phyloP scores from a whole-genome alignment of 441 rosid genomes.

The Gossypium aridum region DNA sequence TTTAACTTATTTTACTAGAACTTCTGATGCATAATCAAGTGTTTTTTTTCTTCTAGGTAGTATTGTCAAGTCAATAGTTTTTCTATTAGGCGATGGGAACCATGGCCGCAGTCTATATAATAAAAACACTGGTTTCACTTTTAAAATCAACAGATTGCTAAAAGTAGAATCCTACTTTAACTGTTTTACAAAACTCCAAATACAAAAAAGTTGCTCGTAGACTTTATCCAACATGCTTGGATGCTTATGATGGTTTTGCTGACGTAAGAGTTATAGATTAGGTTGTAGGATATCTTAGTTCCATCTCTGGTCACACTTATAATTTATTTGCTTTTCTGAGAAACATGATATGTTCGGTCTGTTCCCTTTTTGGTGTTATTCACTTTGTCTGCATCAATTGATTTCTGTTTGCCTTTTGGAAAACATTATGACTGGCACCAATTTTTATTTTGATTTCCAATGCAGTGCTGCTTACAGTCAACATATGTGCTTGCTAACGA shows the following conservation, averaged over 20 bases:
- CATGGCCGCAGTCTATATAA: not conserved
- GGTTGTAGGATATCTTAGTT: constrained; percentile 2
- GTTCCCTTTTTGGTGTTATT: not conserved
- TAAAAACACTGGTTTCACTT: not conserved
- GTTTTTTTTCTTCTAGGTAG: not conserved
- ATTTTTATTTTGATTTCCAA: constrained; percentile 10
- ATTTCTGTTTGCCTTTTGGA: constrained; percentile 4
- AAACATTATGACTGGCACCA: constrained; percentile 1
- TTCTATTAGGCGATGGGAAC: not conserved
- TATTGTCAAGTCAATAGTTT: not conserved
- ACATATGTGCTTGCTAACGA: constrained; percentile 89
- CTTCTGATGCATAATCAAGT: not conserved
- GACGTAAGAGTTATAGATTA: not conserved
- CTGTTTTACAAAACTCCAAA: not conserved
- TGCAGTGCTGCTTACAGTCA: constrained; percentile 90
- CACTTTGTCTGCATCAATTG: not conserved
- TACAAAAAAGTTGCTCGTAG: not conserved
- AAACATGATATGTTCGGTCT: not conserved
- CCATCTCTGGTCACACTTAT: constrained; percentile 1
- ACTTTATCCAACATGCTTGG: not conserved
- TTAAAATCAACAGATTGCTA: constrained; percentile 2
- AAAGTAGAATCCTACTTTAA: constrained; percentile 4
- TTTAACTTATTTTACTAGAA: not conserved
- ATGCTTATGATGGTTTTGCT: not conserved
- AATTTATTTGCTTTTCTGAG: not conserved